Base-by-base conservation (phyloP, 2,329 filamentous ascomycete species). In the Diplodia mutila region DNA sequence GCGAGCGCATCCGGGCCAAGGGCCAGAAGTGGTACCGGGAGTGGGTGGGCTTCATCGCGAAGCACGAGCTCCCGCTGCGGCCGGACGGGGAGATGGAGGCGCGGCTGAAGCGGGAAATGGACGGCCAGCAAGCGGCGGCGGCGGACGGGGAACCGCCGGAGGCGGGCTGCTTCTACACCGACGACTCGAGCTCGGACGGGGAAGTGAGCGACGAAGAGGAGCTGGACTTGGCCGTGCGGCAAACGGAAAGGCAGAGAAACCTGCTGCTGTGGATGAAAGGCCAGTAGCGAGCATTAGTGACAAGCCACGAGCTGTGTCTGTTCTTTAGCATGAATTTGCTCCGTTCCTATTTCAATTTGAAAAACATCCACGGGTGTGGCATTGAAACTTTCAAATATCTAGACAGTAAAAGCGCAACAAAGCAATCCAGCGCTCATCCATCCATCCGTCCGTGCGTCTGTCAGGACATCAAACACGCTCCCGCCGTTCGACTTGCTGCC, bases 41-140 rank as follows among this genome's bases (percentile, higher is more conserved):
- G 14, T 63, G 59, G 59, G 23, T 63, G 7, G 7, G 12, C 59
- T 63, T 51, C 25, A 63, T 63, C 7, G 29, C 59, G 5, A 51
- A 63, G 46, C 59, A 63, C 18, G 59, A 63, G 21, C 21, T 63
- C 9, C 59, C 59, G 11, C 23, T 63, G 42, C 51, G 25, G 46
- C 59, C 59, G 29, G 46, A 51, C 29, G 42, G 7, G 1, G 46
- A 51, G n/a, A 63, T 51, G 59, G 21, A n/a, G 7, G 29, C 27
- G 14, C 42, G 21, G 5, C 18, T 63, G 29, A 27, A 16, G 46
- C 18, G 5, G 0, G 59, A 63, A 5, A 7, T 51, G 11, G 59
- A 63, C 3, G 59, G 46, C 11, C n/a, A 23, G 27, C 9, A 12
- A 11, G 6, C 46, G 29, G 4, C 29, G 32, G 8, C 32, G 9